Evolutionary conservation across 306 rosid genomes (phyloP).

Genomic region (Cucurbita argyrosperma): DNA sequence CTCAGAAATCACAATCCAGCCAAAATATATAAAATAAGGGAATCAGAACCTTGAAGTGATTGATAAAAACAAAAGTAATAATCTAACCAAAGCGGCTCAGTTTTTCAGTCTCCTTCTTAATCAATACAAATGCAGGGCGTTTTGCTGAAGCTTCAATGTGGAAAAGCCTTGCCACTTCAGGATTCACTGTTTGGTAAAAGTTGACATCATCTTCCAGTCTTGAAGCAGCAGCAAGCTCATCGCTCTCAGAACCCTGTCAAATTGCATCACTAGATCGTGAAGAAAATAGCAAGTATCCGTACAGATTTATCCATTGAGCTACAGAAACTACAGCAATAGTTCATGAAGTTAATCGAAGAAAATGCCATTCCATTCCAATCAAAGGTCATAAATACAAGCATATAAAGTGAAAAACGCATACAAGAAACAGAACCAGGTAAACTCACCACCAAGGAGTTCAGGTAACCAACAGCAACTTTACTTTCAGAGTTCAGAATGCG

Average conservation of each 20-base stretch:
- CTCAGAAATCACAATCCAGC: background rate
- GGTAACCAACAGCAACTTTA: conserved; percentile 73
- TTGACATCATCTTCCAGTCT: conserved; percentile 80
- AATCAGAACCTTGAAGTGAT: background rate
- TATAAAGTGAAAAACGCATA: background rate
- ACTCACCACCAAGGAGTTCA: conserved; percentile 84
- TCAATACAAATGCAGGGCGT: conserved; percentile 72
- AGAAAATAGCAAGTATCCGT: background rate
- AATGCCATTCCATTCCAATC: background rate
- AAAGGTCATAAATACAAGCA: background rate
- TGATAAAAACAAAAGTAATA: background rate
- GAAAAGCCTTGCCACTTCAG: conserved; percentile 85
- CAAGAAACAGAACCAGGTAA: background rate
- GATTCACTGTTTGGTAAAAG: conserved; percentile 79
- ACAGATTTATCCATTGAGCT: background rate
- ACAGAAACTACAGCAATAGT: background rate
- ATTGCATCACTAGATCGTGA: conserved; percentile 8
- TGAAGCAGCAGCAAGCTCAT: conserved; percentile 88
- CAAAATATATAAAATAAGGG: background rate
- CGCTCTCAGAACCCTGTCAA: conserved; percentile 75
- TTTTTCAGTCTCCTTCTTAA: conserved; percentile 84
- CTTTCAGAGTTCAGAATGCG: conserved; percentile 48
- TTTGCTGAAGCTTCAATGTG: conserved; percentile 60
- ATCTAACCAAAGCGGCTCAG: conserved; percentile 63
- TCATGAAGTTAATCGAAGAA: background rate